phyloP scores from a whole-genome alignment of 768 basidiomycete genomes.

The Boletus coccyginus region DNA sequence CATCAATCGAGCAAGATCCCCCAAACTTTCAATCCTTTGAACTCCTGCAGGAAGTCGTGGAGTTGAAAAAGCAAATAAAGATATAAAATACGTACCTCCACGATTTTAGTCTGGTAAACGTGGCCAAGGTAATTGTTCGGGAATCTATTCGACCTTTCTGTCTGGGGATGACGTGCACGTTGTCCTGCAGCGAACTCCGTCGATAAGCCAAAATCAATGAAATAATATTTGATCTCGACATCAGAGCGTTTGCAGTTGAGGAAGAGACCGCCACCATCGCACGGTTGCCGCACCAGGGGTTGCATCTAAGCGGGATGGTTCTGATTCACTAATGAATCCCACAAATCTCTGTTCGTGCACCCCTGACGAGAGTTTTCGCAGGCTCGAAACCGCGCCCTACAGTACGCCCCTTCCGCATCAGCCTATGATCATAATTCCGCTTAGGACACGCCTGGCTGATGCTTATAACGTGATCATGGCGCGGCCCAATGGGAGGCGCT shows the following conservation, averaged over 20 bases:
- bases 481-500: too few relatives aligned
- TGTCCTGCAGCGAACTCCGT: constrained; percentile 18
- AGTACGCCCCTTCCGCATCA: too few relatives aligned
- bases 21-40: background rate
- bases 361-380: too few relatives aligned
- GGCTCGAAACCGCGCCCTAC: too few relatives aligned
- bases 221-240: constrained; percentile 30
- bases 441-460: too few relatives aligned
- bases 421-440: too few relatives aligned
- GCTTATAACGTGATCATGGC: too few relatives aligned
- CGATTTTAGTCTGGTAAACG: constrained; percentile 20
- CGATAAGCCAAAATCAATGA: constrained; percentile 38
- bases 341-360: too few relatives aligned
- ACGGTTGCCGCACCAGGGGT: constrained; percentile 4
- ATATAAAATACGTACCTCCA: background rate
- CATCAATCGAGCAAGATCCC: too few relatives aligned
- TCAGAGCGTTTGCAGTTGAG: constrained; percentile 24
- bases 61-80: too few relatives aligned
- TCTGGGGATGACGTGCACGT: constrained; percentile 14
- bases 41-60: background rate
- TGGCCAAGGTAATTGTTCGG: constrained; percentile 27
- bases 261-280: constrained; percentile 13
- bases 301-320: too few relatives aligned
- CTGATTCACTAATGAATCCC: too few relatives aligned
- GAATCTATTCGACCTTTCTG: constrained; percentile 29